A percentile compares a stretch with the other conserved stretches of the same genome.
Conservation (phyloP, 1,284 basidiomycete genomes). For the Termitomyces sp. region DNA sequence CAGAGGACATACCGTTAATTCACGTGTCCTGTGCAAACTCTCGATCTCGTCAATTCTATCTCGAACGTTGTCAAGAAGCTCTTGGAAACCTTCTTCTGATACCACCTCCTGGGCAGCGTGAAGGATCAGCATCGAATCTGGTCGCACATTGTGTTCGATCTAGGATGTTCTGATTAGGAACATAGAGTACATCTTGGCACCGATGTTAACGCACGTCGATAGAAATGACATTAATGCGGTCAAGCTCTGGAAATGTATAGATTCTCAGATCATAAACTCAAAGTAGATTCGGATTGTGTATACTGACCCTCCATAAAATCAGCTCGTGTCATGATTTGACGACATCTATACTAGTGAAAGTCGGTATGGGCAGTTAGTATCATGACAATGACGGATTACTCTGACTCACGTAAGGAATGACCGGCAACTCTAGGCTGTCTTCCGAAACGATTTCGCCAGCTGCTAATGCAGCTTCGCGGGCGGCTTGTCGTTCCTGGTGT, state of each 20-base stretch:
- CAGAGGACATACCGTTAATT: conserved; percentile 53
- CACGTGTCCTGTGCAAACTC: conserved; percentile 65
- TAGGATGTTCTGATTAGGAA: conserved; percentile 21
- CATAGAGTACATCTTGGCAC: not conserved
- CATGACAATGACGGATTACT: conserved; percentile 17
- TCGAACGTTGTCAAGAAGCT: conserved; percentile 63
- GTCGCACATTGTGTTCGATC: conserved; percentile 73
- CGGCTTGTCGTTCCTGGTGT: conserved; percentile 45
- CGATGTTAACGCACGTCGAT: conserved; percentile 57
- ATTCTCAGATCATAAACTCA: conserved; percentile 13
- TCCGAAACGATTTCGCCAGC: conserved; percentile 33
- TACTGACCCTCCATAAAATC: conserved; percentile 69
- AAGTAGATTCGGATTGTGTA: not conserved
- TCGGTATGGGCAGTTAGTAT: conserved; percentile 7
- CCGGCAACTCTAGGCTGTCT: conserved; percentile 48
- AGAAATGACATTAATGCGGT: conserved; percentile 64
- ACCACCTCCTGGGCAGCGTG: conserved; percentile 67
- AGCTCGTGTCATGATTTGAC: conserved; percentile 77
- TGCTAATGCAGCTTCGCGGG: conserved; percentile 35
- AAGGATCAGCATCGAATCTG: conserved; percentile 73
- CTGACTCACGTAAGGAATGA: conserved; percentile 54
- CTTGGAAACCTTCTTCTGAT: conserved; percentile 67
- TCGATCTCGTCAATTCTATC: conserved; percentile 73
- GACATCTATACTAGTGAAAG: conserved; percentile 48
- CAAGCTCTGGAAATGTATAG: conserved; percentile 44